These are phyloP conservation scores for Mentha longifolia DNA, from an alignment of 257 asterid genomes.

Conservation along the genomic window DNA sequence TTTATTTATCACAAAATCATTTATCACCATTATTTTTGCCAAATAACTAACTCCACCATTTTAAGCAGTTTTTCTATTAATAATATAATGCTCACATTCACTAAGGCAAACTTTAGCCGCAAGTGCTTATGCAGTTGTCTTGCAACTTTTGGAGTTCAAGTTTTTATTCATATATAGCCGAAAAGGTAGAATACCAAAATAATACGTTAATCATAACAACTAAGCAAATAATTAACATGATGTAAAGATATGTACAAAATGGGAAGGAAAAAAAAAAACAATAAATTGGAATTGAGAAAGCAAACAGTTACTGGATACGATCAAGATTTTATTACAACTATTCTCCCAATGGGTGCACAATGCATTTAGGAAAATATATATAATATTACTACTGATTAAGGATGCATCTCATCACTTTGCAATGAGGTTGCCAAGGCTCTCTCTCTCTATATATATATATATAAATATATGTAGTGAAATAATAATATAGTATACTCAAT, in stretches of 20 bases:
- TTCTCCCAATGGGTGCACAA: slow-evolving; percentile 17
- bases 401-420: slow-evolving; percentile 50
- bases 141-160: neutral
- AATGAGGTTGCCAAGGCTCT: slow-evolving; percentile 40
- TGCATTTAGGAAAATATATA: neutral
- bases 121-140: neutral
- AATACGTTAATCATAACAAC: too few species aligned
- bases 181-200: neutral
- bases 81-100: too few species aligned
- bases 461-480: neutral
- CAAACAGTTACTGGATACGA: neutral
- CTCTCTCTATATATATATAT: neutral
- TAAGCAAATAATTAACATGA: too few species aligned
- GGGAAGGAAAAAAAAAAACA: neutral
- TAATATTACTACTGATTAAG: neutral
- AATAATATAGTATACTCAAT: neutral
- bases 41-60: neutral
- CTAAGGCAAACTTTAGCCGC: too few species aligned
- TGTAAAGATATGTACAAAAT: too few species aligned
- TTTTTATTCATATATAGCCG: neutral
- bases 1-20: neutral
- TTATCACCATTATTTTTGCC: neutral
- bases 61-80: neutral
- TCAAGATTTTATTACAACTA: slow-evolving; percentile 21
- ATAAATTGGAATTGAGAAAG: neutral